Evolutionary conservation across 2,329 filamentous ascomycete species (phyloP).

Genomic region (Trichoderma citrinoviride): DNA sequence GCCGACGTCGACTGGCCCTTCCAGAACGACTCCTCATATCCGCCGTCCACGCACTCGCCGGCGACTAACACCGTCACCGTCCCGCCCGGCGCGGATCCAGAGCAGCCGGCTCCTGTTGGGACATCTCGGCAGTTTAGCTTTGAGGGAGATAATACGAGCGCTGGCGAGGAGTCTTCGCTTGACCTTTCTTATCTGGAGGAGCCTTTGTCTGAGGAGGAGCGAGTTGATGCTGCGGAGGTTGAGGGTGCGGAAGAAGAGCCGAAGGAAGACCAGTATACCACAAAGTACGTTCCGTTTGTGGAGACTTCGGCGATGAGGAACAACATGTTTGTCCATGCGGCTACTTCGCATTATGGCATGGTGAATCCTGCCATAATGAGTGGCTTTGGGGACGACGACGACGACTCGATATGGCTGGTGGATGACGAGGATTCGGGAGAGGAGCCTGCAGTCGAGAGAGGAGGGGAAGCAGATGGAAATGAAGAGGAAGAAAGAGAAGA

Average conservation of each 20-base stretch:
- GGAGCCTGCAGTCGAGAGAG: conserved; percentile 10
- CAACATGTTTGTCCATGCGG: conserved; percentile 30
- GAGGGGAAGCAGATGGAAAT: not conserved
- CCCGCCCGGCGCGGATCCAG: not conserved
- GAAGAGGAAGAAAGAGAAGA: not conserved
- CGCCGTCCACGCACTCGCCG: not conserved
- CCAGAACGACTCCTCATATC: conserved; percentile 3
- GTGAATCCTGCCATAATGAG: conserved; percentile 34
- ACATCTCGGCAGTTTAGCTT: not conserved
- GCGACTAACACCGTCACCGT: not conserved
- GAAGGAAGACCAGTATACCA: conserved; percentile 10
- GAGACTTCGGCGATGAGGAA: conserved; percentile 29
- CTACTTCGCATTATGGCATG: conserved; percentile 31
- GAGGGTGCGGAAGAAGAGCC: conserved; percentile 4
- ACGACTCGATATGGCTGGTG: conserved; percentile 31
- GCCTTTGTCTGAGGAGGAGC: not conserved
- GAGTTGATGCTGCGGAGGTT: not conserved
- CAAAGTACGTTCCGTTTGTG: conserved; percentile 28
- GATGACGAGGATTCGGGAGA: conserved; percentile 31
- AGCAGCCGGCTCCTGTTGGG: not conserved
- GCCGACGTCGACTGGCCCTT: conserved; percentile 22
- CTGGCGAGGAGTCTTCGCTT: not conserved
- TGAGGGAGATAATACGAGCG: not conserved
- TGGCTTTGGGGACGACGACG: conserved; percentile 35
- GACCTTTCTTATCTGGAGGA: not conserved